Base-by-base conservation (phyloP, 176 grass and related monocot genomes). In the Aechmea fasciata region DNA sequence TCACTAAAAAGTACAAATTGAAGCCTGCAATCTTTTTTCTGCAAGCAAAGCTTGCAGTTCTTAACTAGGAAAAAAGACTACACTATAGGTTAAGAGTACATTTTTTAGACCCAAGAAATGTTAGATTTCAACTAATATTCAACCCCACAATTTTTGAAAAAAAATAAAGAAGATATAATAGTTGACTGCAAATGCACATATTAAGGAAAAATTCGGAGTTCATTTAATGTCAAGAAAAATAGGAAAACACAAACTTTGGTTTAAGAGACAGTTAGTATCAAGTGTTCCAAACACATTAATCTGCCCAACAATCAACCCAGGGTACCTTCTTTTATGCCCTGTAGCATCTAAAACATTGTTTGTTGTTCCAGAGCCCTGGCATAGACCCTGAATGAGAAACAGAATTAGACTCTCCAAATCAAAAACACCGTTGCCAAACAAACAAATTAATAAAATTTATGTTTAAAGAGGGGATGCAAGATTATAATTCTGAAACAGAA, bases 301-400 rank as follows among this genome's bases (percentile, higher is more conserved):
- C 77, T 90, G 79, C 84, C 89, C 86, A 93, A 69, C 83, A 87
- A 87, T 87, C 77, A 87, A 81, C 87, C 90, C 86, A 84, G 79
- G 89, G 94, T 99, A 93, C 94, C 94, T 99, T 93, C 87, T 87
- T 85, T 82, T 77, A 71, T 80, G 83, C 81, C 73, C 89, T 88
- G 84, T 91, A 76, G 87, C 77, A 88, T 82, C 91, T 83, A 90
- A 87, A 93, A 86, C 71, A 81, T 74, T 90, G 82, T 72, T 41
- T 78, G 74, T 79, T 77, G 81, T 57, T 73, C 82, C 77, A 75
- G 86, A 57, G 73, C 81, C 81, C 84, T 93, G 86, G 87, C 71
- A 93, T 84, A 82, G 76, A 83, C 75, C 86, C 84, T 93, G 89
- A 90, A 90, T 69, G 77, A 90, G 93, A 99, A 15, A 90, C 20